These are phyloP conservation scores for Boletus patriciae DNA, from an alignment of 768 basidiomycete species.

Conservation along the genomic window DNA sequence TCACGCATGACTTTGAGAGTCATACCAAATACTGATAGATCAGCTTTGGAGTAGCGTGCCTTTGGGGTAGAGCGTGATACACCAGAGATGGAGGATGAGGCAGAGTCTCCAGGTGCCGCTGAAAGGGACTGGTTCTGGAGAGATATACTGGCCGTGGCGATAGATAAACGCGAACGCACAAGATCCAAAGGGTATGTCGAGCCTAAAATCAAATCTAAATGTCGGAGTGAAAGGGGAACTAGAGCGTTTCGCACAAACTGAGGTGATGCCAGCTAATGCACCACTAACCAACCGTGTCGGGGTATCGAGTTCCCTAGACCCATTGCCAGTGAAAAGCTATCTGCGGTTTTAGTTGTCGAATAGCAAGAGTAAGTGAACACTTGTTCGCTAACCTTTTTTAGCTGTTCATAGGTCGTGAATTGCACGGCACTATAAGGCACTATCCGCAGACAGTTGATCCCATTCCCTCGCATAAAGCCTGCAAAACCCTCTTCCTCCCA, in stretches of 20 bases:
- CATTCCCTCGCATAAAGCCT: constrained; percentile 94
- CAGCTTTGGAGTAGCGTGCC: constrained; percentile 46
- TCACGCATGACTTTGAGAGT: constrained; percentile 85
- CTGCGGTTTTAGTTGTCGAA: constrained; percentile 30
- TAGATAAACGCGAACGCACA: constrained; percentile 87
- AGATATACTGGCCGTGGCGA: constrained; percentile 83
- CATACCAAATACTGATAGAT: constrained; percentile 85
- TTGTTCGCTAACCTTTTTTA: constrained; percentile 67
- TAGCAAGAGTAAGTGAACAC: not conserved
- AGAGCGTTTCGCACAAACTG: constrained; percentile 69
- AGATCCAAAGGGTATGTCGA: constrained; percentile 93
- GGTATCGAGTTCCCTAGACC: constrained; percentile 80
- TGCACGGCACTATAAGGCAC: constrained; percentile 91
- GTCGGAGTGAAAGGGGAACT: constrained; percentile 7
- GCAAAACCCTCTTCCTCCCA: constrained; percentile 92
- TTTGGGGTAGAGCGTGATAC: constrained; percentile 39
- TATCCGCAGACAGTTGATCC: constrained; percentile 88
- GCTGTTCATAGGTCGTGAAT: constrained; percentile 85
- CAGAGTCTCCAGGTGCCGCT: constrained; percentile 23
- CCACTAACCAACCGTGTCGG: constrained; percentile 83
- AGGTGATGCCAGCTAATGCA: constrained; percentile 90
- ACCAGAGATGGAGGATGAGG: constrained; percentile 45
- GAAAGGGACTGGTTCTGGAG: constrained; percentile 29
- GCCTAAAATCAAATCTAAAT: constrained; percentile 41
- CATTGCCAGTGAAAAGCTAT: constrained; percentile 69